Evolutionary conservation across 352 stramenopile genomes (phyloP), one percentile per base, ranked within the genome.

Genomic region (Pythium phragmiticola): DNA sequence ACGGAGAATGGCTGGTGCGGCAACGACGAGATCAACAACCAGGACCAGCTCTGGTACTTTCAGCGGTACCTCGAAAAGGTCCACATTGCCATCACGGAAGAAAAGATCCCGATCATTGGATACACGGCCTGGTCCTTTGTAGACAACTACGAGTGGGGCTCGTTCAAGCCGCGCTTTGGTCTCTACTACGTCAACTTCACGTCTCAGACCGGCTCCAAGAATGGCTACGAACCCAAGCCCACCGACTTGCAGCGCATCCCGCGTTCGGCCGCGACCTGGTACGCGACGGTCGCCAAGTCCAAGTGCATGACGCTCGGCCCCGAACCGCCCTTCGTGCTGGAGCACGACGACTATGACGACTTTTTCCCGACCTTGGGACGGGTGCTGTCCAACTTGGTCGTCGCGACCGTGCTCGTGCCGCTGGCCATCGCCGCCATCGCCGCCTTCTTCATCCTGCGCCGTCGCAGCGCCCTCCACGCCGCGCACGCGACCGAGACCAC

Each of bases 91-190:
- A 73, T 89, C 11, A 60, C 60, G 4, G 66, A 89, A 26, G 64
- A 88, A 9, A 73, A 83, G 9, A 87, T 94, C 47, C 74, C 82
- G 26, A 65, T 99, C 34, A 76, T 88, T 53, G 94, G 90, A 6
- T 99, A 98, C 74, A 98, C 91, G 72, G 89, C 84, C 7, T 98
- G 93, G 94, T 92, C 76, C 34, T 88, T 99, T 43, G 63, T 98
- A 45, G 91, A 98, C 68, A 98, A 98, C 65, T 98, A 97, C 69
- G 95, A 98, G 72, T 98, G 93, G 93, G 80, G 90, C 2, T 87
- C 78, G 13, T 90, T 78, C 63, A 70, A 73, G 30, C 76, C 78
- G 19, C 78, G 78, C 36, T 89, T 88, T 51, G 80, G 80, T 6
- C 69, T 89, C 43, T 90, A 77, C 65, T 86, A 87, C 68, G 78